phyloP scores from a whole-genome alignment of 1,284 basidiomycete species.

The Irpex sp. region DNA sequence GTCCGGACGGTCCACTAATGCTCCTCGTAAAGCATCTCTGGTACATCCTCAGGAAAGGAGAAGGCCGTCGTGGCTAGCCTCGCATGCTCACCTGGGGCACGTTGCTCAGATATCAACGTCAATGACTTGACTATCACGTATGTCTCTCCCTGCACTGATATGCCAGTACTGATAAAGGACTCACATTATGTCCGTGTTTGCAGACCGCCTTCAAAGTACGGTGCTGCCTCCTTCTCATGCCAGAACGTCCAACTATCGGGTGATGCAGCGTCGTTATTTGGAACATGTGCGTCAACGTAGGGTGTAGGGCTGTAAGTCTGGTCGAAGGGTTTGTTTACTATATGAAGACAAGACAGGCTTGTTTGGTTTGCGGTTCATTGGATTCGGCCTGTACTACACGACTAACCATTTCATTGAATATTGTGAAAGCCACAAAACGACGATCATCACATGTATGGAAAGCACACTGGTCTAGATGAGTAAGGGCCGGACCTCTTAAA shows the following conservation, averaged over 20 bases:
- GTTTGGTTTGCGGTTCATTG: too few relatives aligned
- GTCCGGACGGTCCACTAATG: too few relatives aligned
- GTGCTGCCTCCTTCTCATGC: constrained; percentile 27
- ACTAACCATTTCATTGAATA: too few relatives aligned
- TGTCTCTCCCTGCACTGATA: constrained; percentile 12
- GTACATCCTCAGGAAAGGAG: constrained; percentile 46
- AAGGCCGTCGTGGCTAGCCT: constrained; percentile 51
- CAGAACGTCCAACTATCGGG: constrained; percentile 32
- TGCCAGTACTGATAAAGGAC: not conserved
- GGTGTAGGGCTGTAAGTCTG: not conserved
- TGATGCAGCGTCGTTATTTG: constrained; percentile 27
- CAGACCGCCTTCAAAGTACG: constrained; percentile 28
- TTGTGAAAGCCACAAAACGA: too few relatives aligned
- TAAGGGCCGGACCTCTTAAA: too few relatives aligned
- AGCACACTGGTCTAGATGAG: too few relatives aligned
- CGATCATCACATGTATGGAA: too few relatives aligned
- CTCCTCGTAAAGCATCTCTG: constrained; percentile 40
- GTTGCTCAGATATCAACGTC: constrained; percentile 48
- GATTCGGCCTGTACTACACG: too few relatives aligned
- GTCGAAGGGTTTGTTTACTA: not conserved
- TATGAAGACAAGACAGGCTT: too few relatives aligned
- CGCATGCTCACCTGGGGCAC: constrained; percentile 48
- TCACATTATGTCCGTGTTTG: not conserved
- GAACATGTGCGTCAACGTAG: constrained; percentile 25
- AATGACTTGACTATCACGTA: constrained; percentile 39